Percentiles rank a stretch among this genome's conserved stretches.
phyloP scores from a whole-genome alignment of 345 rosid species.

The Ricinus communis region DNA sequence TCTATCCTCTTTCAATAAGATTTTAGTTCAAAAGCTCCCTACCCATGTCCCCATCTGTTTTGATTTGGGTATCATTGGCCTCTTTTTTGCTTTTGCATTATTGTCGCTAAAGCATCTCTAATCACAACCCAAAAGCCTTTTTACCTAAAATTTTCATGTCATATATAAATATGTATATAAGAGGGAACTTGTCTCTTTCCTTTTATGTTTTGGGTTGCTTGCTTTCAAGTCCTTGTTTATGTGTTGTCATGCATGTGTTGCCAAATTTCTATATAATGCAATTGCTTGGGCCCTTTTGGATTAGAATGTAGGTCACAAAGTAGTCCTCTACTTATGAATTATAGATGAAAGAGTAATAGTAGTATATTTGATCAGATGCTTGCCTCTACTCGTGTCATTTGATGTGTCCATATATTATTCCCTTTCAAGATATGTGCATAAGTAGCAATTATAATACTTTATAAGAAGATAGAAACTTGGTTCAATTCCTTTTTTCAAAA shows the following conservation, averaged over 20 bases:
- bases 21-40: constrained; percentile 15
- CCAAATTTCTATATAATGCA: background rate
- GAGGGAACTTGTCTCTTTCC: background rate
- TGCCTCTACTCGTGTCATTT: no score
- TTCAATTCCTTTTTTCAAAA: no score
- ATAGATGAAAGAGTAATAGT: no score
- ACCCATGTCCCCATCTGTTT: constrained; percentile 17
- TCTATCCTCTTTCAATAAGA: constrained; percentile 9
- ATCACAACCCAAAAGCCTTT: background rate
- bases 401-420: no score
- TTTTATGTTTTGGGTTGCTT: background rate
- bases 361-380: background rate
- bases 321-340: background rate
- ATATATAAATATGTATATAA: background rate
- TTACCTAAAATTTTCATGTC: background rate
- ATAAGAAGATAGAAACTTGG: no score
- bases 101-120: constrained; percentile 5
- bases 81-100: background rate
- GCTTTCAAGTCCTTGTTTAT: background rate
- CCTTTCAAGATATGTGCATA: no score
- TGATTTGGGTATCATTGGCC: background rate
- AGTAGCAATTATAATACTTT: no score
- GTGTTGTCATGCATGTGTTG: background rate
- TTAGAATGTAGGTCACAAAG: no score
- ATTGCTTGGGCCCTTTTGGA: background rate